Base-by-base conservation (phyloP, 768 basidiomycete species). In the Imleria badia region DNA sequence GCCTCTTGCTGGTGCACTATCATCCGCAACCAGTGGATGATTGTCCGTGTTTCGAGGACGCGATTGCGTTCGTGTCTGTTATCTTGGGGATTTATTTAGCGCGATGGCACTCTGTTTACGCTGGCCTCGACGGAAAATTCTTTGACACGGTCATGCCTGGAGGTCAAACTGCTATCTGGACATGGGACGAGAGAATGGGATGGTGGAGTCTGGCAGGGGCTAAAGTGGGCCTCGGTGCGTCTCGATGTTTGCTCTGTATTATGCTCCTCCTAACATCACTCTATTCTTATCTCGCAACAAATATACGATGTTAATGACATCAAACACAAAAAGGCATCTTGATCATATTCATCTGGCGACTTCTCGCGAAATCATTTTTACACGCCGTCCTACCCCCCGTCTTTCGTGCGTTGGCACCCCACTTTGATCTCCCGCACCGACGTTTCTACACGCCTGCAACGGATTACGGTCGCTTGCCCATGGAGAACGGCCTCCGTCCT, bases 11-110 rank as follows among this genome's bases (percentile, higher is more conserved):
- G 19, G 86, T 95, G n/a, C 87, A 94, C 65, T 84, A 90, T 56
- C 93, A 95, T 65, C 94, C 95, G 0, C 89, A 95, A 60, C 96
- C 96, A 0, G 90, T 96, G 10, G 95, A 98, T 53, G 93, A 96
- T 63, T 98, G 96, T 61, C 96, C 96, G 3, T 98, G 96, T 72
- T 99, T 97, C 71, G 96, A 97, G 66, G 96, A 98, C 65, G 92
- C 95, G 4, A 95, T 98, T 47, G 94, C 96, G 0, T 88, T 94
- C 59, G 73, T 89, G n/a, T 86, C 90, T 23, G 94, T 94, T 39
- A 78, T 91, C 17, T 75, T 89, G 34, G 96, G 96, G n/a, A 75
- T 78, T 19, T 73, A 82, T 22, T 66, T 94, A 0, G 84, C 83
- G 0, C 77, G 81, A 41, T 97, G 94, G 94, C 72, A 74, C 45